phyloP scores from a whole-genome alignment of 2,329 filamentous ascomycete genomes.

The Cladosporium sphaerospermum region DNA sequence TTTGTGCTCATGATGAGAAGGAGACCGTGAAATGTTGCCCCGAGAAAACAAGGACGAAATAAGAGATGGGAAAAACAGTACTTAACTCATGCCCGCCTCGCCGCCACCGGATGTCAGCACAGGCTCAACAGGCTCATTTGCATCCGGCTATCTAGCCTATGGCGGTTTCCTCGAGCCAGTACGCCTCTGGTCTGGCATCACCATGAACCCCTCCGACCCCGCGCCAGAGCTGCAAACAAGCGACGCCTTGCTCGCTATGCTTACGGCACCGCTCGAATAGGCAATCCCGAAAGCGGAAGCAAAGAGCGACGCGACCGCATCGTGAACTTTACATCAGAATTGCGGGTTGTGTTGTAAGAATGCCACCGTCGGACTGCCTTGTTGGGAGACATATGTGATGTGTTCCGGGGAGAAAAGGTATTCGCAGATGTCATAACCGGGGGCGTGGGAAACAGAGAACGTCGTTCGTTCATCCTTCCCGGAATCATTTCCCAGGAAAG shows the following conservation, averaged over 20 bases:
- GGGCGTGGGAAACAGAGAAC: too few species aligned
- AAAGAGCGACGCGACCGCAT: background rate
- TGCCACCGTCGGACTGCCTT: background rate
- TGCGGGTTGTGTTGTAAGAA: background rate
- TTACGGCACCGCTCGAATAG: slow-evolving; percentile 5
- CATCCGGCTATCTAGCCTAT: background rate
- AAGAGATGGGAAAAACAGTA: background rate
- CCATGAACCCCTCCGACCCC: slow-evolving; percentile 5
- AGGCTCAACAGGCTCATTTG: slow-evolving; percentile 4
- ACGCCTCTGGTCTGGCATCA: slow-evolving; percentile 4
- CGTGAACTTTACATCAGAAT: slow-evolving; percentile 1
- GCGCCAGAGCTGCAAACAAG: background rate
- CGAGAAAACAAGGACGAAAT: background rate
- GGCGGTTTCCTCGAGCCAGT: background rate
- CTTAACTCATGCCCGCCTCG: background rate
- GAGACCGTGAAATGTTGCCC: background rate
- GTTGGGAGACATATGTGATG: background rate
- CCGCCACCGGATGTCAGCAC: background rate
- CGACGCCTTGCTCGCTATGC: background rate
- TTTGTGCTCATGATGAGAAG: slow-evolving; percentile 44
- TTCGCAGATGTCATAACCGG: too few species aligned
- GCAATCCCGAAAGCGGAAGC: background rate
- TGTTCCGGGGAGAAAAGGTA: too few species aligned
- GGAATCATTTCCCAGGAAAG: too few species aligned
- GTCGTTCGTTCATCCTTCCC: too few species aligned